phyloP scores from a whole-genome alignment of 1,284 basidiomycete genomes.

The Athelia sp. region DNA sequence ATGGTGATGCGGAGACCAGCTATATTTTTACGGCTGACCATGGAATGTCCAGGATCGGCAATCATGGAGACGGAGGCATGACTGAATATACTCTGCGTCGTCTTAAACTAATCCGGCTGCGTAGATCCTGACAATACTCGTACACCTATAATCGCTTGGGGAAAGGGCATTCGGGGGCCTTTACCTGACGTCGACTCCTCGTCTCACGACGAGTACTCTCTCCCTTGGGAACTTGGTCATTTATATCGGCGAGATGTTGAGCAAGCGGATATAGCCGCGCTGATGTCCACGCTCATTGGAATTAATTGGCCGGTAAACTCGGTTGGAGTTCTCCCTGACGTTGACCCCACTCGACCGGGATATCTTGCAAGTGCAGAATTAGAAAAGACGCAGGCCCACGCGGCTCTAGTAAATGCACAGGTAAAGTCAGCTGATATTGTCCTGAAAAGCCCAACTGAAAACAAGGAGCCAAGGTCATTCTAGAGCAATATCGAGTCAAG shows the following conservation, averaged over 20 bases:
- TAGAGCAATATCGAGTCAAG: slow-evolving; percentile 81
- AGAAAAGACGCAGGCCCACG: slow-evolving; percentile 42
- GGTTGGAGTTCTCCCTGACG: slow-evolving; percentile 69
- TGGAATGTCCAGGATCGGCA: slow-evolving; percentile 87
- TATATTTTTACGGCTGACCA: slow-evolving; percentile 89
- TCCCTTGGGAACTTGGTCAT: slow-evolving; percentile 53
- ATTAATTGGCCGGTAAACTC: slow-evolving; percentile 73
- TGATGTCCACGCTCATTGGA: slow-evolving; percentile 76
- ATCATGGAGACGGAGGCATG: slow-evolving; percentile 84
- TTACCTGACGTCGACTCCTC: slow-evolving; percentile 46
- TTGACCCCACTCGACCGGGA: slow-evolving; percentile 50
- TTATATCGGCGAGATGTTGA: slow-evolving; percentile 70
- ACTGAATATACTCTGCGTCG: slow-evolving; percentile 6
- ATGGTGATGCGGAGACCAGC: slow-evolving; percentile 64
- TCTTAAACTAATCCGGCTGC: slow-evolving; percentile 3
- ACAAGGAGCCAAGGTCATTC: slow-evolving; percentile 43
- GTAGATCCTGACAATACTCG: slow-evolving; percentile 85
- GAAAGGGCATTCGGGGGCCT: slow-evolving; percentile 69
- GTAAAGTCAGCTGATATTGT: slow-evolving; percentile 21
- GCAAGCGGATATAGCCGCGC: slow-evolving; percentile 79
- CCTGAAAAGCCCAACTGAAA: background rate
- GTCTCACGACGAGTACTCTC: slow-evolving; percentile 68
- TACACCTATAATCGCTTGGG: slow-evolving; percentile 85
- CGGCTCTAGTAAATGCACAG: slow-evolving; percentile 69
- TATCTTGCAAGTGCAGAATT: slow-evolving; percentile 39